Evolutionary conservation across 1,284 basidiomycete species (phyloP), one percentile per base, ranked within the genome.

Genomic region (Ceratobasidium sp.): DNA sequence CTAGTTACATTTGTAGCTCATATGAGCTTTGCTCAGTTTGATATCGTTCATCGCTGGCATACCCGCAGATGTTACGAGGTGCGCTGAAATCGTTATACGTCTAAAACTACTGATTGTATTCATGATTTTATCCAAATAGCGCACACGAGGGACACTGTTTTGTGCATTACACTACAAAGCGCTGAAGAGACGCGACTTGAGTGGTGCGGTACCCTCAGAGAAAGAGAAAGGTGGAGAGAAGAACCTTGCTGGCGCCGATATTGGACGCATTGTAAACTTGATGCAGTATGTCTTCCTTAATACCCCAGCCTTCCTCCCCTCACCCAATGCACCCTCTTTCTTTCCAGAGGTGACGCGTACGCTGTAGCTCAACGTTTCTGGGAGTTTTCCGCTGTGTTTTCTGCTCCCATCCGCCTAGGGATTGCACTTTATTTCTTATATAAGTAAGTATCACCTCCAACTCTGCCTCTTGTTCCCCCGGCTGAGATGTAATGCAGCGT

Each of bases 381-480:
- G 89, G 86, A 89, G 54, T 89, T 90, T 78, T 87, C 88, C 8
- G 86, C 84, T 1, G 79, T 94, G 30, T 91, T 92, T 78, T 84
- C 81, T 2, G 87, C 90, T 0, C 93, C 93, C 0, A 83, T 95
- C 67, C 89, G 93, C 69, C 85, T 95, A 41, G 82, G 85, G 18
- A 91, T 95, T 61, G 91, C 93, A 1, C 81, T 91, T 32, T 79
- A 87, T 7, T 94, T 93, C 81, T 84, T 95, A 2, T 93, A 94
- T 80, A 84, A 87, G 91, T 92, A 75, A 77, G 87, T 81, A 18
- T 38, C 1, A 38, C 32, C 44, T 47, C 21, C 32, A 7, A 13
- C 47, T 38, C 11, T 11, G 11, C 35, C 4, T 38, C 35, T 11
- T 38, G 11, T 38, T 21, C 21, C 4, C 44, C 46, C 21, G 43